Evolutionary conservation across 2,329 filamentous ascomycete genomes (phyloP).

Genomic region (Byssochlamys sp.): DNA sequence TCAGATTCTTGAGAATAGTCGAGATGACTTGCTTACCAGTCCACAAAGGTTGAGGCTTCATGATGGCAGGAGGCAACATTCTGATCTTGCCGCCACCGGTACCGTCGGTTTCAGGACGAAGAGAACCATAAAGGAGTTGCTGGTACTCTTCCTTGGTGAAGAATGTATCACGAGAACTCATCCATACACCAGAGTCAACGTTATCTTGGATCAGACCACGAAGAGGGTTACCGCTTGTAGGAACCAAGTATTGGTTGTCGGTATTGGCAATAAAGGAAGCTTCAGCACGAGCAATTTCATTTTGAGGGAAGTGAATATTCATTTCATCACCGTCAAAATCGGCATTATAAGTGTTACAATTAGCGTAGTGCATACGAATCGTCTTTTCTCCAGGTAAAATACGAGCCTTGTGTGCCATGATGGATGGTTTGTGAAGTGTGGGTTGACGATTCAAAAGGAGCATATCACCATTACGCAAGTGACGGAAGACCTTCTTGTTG

Average conservation of each 20-base stretch:
- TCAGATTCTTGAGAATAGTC: constrained; percentile 86
- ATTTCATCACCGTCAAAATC: constrained; percentile 99
- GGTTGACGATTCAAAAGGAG: constrained; percentile 98
- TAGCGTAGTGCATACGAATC: constrained; percentile 98
- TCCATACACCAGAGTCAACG: constrained; percentile 81
- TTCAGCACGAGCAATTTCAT: constrained; percentile 88
- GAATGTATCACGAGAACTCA: constrained; percentile 85
- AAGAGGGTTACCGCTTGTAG: constrained; percentile 83
- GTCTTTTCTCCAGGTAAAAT: constrained; percentile 92
- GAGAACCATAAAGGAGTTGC: constrained; percentile 79
- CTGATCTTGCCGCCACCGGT: constrained; percentile 73
- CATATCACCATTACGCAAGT: constrained; percentile 91
- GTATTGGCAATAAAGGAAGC: constrained; percentile 89
- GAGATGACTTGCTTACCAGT: constrained; percentile 94
- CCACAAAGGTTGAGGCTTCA: constrained; percentile 75
- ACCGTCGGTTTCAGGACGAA: constrained; percentile 83
- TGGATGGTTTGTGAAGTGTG: constrained; percentile 94
- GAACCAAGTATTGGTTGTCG: constrained; percentile 91
- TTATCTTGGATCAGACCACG: constrained; percentile 97
- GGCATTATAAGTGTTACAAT: constrained; percentile 98
- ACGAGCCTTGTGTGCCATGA: constrained; percentile 92
- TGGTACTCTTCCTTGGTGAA: constrained; percentile 83
- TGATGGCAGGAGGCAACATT: constrained; percentile 67
- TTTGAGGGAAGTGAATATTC: constrained; percentile 99
- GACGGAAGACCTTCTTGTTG: constrained; percentile 95